Percentiles rank a stretch among this genome's conserved stretches.
These are phyloP conservation scores for Xylariales sp. DNA, from an alignment of 2,329 filamentous ascomycete genomes.

Conservation along the genomic window DNA sequence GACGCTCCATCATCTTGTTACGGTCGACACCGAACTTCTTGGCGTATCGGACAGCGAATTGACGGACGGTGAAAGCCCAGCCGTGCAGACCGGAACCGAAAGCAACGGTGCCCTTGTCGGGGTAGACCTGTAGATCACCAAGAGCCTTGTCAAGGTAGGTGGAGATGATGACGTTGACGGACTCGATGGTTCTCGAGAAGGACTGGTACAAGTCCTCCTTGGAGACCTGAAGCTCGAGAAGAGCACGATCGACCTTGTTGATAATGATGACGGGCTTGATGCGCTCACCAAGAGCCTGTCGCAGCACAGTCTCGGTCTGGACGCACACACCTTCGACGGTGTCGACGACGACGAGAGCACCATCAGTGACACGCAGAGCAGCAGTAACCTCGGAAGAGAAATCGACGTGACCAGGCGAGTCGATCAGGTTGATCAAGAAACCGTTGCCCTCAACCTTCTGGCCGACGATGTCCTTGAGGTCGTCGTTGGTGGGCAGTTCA, in stretches of 20 bases:
- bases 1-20: slow-evolving; percentile 99
- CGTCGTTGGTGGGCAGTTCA: slow-evolving; percentile 72
- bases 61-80: slow-evolving; percentile 98
- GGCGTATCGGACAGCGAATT: slow-evolving; percentile 92
- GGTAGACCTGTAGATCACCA: slow-evolving; percentile 98
- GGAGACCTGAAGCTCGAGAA: slow-evolving; percentile 95
- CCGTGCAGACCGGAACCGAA: slow-evolving; percentile 99
- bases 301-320: slow-evolving; percentile 98
- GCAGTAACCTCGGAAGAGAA: slow-evolving; percentile 99
- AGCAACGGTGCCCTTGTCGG: slow-evolving; percentile 93
- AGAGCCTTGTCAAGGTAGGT: slow-evolving; percentile 97
- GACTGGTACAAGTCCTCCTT: slow-evolving; percentile 99
- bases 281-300: slow-evolving; percentile 98
- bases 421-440: slow-evolving; percentile 99
- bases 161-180: slow-evolving; percentile 99
- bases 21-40: slow-evolving; percentile 99
- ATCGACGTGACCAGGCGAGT: slow-evolving; percentile 99
- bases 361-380: slow-evolving; percentile 98
- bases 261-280: slow-evolving; percentile 99
- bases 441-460: slow-evolving; percentile 86
- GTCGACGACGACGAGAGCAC: slow-evolving; percentile 99
- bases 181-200: slow-evolving; percentile 99
- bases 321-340: slow-evolving; percentile 99
- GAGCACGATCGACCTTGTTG: slow-evolving; percentile 99
- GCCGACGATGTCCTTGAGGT: slow-evolving; percentile 89